Evolutionary conservation across 345 rosid genomes (phyloP).

Genomic region (Eucalyptus brandiana): DNA sequence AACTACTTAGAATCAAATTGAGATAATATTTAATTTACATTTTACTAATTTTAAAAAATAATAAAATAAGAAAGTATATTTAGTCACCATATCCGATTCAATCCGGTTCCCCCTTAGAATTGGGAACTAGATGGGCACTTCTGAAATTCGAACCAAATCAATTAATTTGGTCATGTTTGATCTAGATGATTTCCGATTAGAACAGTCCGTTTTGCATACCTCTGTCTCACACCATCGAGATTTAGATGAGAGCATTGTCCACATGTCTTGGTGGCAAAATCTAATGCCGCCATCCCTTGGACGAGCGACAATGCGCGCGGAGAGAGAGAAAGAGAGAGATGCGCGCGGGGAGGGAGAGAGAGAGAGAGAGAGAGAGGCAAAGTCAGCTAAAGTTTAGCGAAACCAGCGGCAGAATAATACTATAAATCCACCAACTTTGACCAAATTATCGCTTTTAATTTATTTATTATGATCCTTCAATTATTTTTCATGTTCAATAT

Average conservation of each 20-base stretch:
- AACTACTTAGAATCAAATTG: fast-evolving
- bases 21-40: too few species aligned
- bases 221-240: fast-evolving
- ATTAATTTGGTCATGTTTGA: fast-evolving
- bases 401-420: background rate
- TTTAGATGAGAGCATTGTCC: background rate
- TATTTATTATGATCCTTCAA: background rate
- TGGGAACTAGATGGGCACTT: too few species aligned
- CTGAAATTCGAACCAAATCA: fast-evolving
- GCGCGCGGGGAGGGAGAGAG: too few species aligned
- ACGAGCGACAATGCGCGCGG: background rate
- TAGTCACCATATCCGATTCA: fast-evolving
- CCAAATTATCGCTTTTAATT: background rate
- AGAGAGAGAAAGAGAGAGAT: background rate
- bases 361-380: background rate
- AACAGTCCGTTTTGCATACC: too few species aligned
- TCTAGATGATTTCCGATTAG: fast-evolving
- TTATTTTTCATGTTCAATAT: background rate
- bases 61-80: too few species aligned
- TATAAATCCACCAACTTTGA: too few species aligned
- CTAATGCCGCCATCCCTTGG: background rate
- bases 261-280: background rate
- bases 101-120: too few species aligned
- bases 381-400: background rate
- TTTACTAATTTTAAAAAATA: too few species aligned